Percentiles rank a stretch among this genome's conserved stretches.
These are phyloP conservation scores for Symmetrospora coprosmae DNA, from an alignment of 768 basidiomycete species.

Conservation along the genomic window DNA sequence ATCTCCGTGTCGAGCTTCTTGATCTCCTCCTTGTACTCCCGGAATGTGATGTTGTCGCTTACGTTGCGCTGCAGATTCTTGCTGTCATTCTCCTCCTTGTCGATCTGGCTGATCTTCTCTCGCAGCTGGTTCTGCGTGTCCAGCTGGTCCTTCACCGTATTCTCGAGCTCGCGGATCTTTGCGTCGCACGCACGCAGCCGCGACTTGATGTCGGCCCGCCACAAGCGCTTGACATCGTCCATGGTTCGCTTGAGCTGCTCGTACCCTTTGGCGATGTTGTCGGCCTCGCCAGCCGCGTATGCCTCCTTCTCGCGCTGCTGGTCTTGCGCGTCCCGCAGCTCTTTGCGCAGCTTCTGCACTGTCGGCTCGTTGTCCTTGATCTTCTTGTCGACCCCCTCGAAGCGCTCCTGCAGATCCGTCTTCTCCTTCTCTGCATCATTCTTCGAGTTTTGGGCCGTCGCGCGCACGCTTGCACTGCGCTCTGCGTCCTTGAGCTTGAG, in stretches of 20 bases:
- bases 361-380: conserved; percentile 11
- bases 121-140: conserved; percentile 23
- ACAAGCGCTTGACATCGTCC: background rate
- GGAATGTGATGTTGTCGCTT: conserved; percentile 67
- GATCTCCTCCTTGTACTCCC: conserved; percentile 56
- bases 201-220: background rate
- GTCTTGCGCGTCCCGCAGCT: conserved; percentile 1
- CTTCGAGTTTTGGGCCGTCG: conserved; percentile 16
- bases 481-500: conserved; percentile 46
- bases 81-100: conserved; percentile 42
- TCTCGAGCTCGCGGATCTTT: conserved; percentile 25
- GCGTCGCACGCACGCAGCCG: conserved; percentile 22
- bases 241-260: background rate
- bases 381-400: conserved; percentile 36
- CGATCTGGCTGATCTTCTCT: conserved; percentile 26
- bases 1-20: conserved; percentile 55
- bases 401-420: conserved; percentile 33
- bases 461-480: conserved; percentile 39
- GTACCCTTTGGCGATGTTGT: background rate
- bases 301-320: conserved; percentile 14
- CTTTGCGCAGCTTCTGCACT: conserved; percentile 31
- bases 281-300: background rate
- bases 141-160: conserved; percentile 25
- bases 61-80: conserved; percentile 56
- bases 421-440: conserved; percentile 44